Conservation (phyloP, 1,139 yeast genomes). For the Debaryomycetaceae sp. region DNA sequence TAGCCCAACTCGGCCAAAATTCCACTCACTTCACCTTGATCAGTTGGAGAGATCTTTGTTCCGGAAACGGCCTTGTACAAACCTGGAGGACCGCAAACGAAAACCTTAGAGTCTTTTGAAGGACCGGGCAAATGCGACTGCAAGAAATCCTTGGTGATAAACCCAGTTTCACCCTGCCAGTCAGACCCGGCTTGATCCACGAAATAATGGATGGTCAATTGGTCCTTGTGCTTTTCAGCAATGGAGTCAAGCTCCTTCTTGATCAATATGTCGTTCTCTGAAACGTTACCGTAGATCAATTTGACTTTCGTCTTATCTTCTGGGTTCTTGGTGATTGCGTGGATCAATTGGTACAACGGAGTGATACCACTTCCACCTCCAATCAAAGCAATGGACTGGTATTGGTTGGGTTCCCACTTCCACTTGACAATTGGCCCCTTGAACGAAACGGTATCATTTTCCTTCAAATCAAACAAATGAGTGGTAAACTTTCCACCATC, state of each 20-base stretch:
- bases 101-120: constrained; percentile 57
- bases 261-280: constrained; percentile 74
- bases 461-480: constrained; percentile 69
- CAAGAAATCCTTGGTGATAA: constrained; percentile 74
- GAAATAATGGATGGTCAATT: constrained; percentile 66
- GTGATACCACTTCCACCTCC: constrained; percentile 97
- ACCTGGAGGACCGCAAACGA: constrained; percentile 90
- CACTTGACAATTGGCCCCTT: constrained; percentile 95
- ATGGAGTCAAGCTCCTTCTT: constrained; percentile 75
- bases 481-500: constrained; percentile 80
- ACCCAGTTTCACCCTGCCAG: constrained; percentile 85
- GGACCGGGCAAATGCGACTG: constrained; percentile 65
- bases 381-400: constrained; percentile 73
- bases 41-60: constrained; percentile 75
- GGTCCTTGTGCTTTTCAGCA: constrained; percentile 56
- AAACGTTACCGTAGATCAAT: constrained; percentile 75
- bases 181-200: constrained; percentile 68
- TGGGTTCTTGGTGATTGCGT: constrained; percentile 74
- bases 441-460: constrained; percentile 79
- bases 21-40: constrained; percentile 94
- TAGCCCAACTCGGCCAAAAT: constrained; percentile 84
- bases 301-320: constrained; percentile 71
- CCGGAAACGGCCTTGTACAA: constrained; percentile 58
- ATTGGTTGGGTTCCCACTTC: constrained; percentile 88
- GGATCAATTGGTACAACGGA: constrained; percentile 88